Base-by-base conservation (phyloP, 106 monocot species). In the Apostasia ramifera region DNA sequence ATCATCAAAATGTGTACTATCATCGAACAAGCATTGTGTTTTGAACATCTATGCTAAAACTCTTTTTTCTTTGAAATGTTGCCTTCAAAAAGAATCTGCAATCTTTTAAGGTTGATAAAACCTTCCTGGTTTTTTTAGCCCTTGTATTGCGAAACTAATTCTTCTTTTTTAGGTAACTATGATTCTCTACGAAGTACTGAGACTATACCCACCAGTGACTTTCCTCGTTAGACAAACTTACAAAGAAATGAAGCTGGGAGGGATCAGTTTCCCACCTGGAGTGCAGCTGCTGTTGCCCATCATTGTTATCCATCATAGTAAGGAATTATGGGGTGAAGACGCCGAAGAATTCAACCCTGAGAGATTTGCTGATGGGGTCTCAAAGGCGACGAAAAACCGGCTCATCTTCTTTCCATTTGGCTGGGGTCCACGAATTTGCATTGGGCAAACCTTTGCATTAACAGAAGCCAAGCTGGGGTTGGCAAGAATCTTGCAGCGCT, bases 381-480 rank as follows among this genome's bases (percentile, higher is more conserved):
- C 66, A 5, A 74, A 74, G 12, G 67, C 67, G 12, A 53, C 67
- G 4, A 68, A 68, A 53, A 59, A 53, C 9, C 77, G 54, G 8
- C 54, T 59, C 9, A 74, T 81, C 13, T 93, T 84, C 83, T 86
- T 84, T 48, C 86, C 93, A 4, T 93, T 93, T 42, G 76, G 89
- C 2, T 71, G 79, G 57, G 93, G 93, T 10, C 89, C 90, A 12
- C 60, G 86, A 3, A 62, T 85, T 2, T 94, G 94, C 69, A 74
- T 90, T 0, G 90, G 94, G 2, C 94, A 94, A 44, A 82, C 55
- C 69, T 90, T 94, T 61, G 84, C 94, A 2, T 10, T 94, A 70
- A 52, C 64, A 0, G 94, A 94, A 80, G 84, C 94, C 43, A 90
- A 94, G 57, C 64, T 94, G 64, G 79, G 44, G 6, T 10, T 94